Evolutionary conservation across 805 yeast species (phyloP).

Genomic region (Saturnispora gosingensis): DNA sequence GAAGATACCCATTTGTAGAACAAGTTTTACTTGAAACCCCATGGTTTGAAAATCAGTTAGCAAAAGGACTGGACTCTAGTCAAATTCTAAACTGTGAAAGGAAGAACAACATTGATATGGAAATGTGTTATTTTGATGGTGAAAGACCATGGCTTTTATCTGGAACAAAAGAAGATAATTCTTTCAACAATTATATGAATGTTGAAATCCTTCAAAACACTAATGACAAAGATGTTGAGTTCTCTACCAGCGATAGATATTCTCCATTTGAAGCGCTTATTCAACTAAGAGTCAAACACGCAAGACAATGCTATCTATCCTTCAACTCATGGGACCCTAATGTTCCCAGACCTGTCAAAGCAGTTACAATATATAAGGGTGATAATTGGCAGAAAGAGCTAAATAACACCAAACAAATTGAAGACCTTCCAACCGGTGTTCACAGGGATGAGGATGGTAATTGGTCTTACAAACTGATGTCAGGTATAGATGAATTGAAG

Average conservation of each 20-base stretch:
- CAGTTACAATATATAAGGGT: conserved; percentile 42
- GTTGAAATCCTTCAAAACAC: conserved; percentile 45
- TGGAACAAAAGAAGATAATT: conserved; percentile 27
- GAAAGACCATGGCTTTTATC: conserved; percentile 39
- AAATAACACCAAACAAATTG: conserved; percentile 1
- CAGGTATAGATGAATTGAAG: conserved; percentile 57
- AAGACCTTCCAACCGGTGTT: conserved; percentile 35
- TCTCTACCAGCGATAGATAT: conserved; percentile 29
- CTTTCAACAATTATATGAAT: conserved; percentile 36
- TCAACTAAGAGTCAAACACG: conserved; percentile 45
- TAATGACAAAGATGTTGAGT: conserved; percentile 16
- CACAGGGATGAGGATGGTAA: conserved; percentile 30
- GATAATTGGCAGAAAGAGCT: conserved; percentile 8
- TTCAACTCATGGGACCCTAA: conserved; percentile 40
- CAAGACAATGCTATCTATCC: conserved; percentile 52
- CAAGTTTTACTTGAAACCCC: conserved; percentile 54
- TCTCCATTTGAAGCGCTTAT: conserved; percentile 61
- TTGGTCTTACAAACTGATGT: conserved; percentile 39
- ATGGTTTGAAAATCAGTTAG: conserved; percentile 28
- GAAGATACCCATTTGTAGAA: conserved; percentile 40
- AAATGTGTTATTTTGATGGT: conserved; percentile 45
- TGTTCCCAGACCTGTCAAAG: conserved; percentile 51
- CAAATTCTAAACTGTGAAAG: conserved; percentile 23
- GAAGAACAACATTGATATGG: conserved; percentile 35
- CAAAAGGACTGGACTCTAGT: not conserved